phyloP scores from a whole-genome alignment of 2,329 filamentous ascomycete genomes.

The Sporothrix sp. region DNA sequence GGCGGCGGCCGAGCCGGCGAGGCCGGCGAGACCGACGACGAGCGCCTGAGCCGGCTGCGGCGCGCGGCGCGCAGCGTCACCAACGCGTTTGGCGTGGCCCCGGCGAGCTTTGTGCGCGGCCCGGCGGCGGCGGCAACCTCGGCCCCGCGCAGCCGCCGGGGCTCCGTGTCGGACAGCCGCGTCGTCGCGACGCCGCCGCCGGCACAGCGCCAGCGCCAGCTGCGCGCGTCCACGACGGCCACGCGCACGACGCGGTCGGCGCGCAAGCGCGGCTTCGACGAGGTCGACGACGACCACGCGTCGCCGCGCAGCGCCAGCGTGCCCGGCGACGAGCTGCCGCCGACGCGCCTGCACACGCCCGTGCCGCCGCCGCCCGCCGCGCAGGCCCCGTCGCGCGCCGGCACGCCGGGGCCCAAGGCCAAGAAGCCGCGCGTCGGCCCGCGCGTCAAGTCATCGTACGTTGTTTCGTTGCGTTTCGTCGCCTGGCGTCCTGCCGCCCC shows the following conservation, averaged over 20 bases:
- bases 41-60: slow-evolving; percentile 21
- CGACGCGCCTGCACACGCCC: slow-evolving; percentile 16
- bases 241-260: slow-evolving; percentile 38
- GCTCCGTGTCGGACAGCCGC: slow-evolving; percentile 1
- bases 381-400: slow-evolving; percentile 55
- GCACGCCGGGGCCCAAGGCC: slow-evolving; percentile 47
- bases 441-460: slow-evolving; percentile 61
- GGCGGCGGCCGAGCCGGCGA: no score
- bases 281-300: slow-evolving; percentile 40
- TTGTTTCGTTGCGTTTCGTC: slow-evolving; percentile 22
- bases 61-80: slow-evolving; percentile 25
- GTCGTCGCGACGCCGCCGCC: slow-evolving; percentile 8
- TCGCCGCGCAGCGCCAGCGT: slow-evolving; percentile 45
- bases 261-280: slow-evolving; percentile 45
- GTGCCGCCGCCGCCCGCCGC: slow-evolving; percentile 7
- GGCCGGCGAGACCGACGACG: slow-evolving; percentile 19
- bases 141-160: slow-evolving; percentile 11
- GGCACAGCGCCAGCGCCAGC: slow-evolving; percentile 15
- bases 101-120: no score
- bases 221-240: slow-evolving; percentile 24
- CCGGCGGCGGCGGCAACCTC: no score
- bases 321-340: slow-evolving; percentile 22
- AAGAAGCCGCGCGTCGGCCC: slow-evolving; percentile 53
- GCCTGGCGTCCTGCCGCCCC: no score
- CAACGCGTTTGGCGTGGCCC: slow-evolving; percentile 24